These are phyloP conservation scores for Musa troglodytarum DNA, from an alignment of 176 grass and related monocot genomes.

Conservation along the genomic window DNA sequence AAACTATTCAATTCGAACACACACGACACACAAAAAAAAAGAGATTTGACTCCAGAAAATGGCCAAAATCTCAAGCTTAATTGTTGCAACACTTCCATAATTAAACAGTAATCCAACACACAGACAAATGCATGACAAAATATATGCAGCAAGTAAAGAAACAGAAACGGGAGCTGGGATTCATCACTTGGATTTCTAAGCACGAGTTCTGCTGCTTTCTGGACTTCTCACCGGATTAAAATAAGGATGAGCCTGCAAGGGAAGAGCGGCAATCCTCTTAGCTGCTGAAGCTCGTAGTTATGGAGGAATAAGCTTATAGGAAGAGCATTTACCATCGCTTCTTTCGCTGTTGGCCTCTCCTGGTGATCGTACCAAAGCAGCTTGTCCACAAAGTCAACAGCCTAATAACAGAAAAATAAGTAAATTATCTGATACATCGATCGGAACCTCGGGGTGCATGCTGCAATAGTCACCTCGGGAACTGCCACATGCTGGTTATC, in stretches of 20 bases:
- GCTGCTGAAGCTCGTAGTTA: background rate
- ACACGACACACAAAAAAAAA: no score
- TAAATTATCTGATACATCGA: background rate
- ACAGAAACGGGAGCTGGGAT: background rate
- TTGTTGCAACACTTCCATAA: no score
- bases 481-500: slow-evolving; percentile 61
- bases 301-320: background rate
- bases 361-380: slow-evolving; percentile 79
- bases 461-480: slow-evolving; percentile 44
- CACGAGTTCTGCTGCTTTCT: slow-evolving; percentile 1
- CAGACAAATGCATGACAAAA: no score
- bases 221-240: slow-evolving; percentile 11
- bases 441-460: slow-evolving; percentile 1
- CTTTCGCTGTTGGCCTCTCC: slow-evolving; percentile 81
- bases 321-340: slow-evolving; percentile 55
- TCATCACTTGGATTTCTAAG: background rate
- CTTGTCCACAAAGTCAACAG: slow-evolving; percentile 79
- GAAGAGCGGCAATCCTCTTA: background rate
- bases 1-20: no score
- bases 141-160: background rate
- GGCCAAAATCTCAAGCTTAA: no score
- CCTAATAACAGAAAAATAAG: slow-evolving; percentile 24
- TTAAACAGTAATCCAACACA: no score
- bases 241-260: background rate
- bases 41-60: no score